Evolutionary conservation across 2,329 filamentous ascomycete species (phyloP).

Genomic region (Lasiodiplodia theobromae): DNA sequence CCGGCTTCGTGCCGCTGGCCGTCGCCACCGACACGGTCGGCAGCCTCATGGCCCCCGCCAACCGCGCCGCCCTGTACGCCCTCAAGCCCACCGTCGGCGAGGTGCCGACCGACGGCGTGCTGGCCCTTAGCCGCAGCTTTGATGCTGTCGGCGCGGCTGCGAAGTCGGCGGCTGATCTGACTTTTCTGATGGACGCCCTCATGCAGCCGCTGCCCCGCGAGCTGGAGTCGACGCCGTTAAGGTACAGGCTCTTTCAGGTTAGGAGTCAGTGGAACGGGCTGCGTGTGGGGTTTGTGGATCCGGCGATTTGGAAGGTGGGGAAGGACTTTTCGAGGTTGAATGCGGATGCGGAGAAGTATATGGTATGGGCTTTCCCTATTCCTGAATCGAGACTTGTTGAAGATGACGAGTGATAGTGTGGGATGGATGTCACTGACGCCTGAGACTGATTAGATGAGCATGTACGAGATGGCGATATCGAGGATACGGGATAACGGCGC

Average conservation of each 20-base stretch:
- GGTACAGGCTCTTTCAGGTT: constrained; percentile 41
- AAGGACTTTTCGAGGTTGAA: constrained; percentile 45
- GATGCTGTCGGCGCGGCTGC: constrained; percentile 46
- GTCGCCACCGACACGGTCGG: constrained; percentile 52
- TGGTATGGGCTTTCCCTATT: constrained; percentile 37
- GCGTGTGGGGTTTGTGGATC: constrained; percentile 46
- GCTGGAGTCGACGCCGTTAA: constrained; percentile 37
- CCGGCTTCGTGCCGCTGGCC: constrained; percentile 50
- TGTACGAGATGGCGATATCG: constrained; percentile 46
- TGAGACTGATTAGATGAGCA: constrained; percentile 39
- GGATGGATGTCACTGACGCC: constrained; percentile 19
- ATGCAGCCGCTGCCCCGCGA: constrained; percentile 39
- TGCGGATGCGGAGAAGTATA: constrained; percentile 46
- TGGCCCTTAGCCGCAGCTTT: constrained; percentile 44
- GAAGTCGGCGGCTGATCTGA: constrained; percentile 46
- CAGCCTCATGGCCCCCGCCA: constrained; percentile 50
- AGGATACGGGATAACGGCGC: constrained; percentile 47
- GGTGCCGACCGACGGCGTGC: constrained; percentile 46
- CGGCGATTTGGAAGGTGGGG: constrained; percentile 45
- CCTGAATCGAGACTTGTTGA: not conserved
- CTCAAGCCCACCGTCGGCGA: constrained; percentile 48
- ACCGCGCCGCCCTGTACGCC: constrained; percentile 48
- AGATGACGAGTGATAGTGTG: not conserved
- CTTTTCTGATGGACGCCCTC: constrained; percentile 43
- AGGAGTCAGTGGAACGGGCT: constrained; percentile 42